phyloP scores from a whole-genome alignment of 495 filamentous ascomycete species.

The Chaetomium cochliodes region DNA sequence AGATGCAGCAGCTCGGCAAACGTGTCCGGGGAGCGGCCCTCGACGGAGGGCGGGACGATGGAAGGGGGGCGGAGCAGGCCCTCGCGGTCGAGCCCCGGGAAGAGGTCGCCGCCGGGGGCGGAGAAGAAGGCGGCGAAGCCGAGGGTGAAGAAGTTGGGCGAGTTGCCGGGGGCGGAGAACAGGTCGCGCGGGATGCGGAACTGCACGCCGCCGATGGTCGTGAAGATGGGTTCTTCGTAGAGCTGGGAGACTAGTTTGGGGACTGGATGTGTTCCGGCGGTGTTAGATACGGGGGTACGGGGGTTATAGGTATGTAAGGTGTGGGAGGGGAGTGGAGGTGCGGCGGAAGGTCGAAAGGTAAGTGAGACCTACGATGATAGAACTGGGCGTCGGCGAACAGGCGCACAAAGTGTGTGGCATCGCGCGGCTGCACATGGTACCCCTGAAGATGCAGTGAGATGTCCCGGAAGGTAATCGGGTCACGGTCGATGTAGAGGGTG shows the following conservation, averaged over 20 bases:
- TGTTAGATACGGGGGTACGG: background rate
- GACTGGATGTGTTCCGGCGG: conserved; percentile 46
- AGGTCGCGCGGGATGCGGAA: conserved; percentile 90
- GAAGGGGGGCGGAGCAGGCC: conserved; percentile 86
- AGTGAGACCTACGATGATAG: conserved; percentile 65
- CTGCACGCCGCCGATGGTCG: conserved; percentile 77
- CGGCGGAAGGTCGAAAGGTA: background rate
- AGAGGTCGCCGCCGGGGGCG: conserved; percentile 69
- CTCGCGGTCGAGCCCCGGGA: conserved; percentile 78
- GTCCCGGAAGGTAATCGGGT: conserved; percentile 84
- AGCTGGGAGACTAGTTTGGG: conserved; percentile 89
- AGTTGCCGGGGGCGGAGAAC: conserved; percentile 75
- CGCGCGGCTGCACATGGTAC: conserved; percentile 81
- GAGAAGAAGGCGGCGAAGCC: conserved; percentile 90
- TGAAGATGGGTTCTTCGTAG: conserved; percentile 90
- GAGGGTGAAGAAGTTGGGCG: conserved; percentile 92
- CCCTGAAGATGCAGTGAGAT: conserved; percentile 92
- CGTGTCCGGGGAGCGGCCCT: conserved; percentile 72
- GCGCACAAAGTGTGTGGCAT: conserved; percentile 82
- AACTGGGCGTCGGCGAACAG: conserved; percentile 96
- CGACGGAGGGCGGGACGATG: conserved; percentile 77
- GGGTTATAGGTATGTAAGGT: background rate
- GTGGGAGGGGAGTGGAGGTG: background rate
- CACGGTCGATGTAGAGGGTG: conserved; percentile 93
- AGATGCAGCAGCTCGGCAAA: conserved; percentile 84